phyloP scores from a whole-genome alignment of 1,139 yeast species.

The Taphrina betulina region DNA sequence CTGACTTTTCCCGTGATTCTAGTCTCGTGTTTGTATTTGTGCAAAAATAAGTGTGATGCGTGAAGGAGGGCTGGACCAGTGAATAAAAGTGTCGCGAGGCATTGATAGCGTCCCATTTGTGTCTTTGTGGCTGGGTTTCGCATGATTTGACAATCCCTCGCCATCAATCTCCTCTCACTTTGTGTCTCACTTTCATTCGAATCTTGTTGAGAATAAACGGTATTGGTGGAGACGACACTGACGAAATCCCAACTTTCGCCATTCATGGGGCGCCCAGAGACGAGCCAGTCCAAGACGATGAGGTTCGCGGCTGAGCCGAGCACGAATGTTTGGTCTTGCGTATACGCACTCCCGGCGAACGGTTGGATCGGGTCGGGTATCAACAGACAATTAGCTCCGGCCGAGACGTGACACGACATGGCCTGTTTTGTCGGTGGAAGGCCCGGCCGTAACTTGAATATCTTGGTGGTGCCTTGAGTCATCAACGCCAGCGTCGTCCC shows the following conservation, averaged over 20 bases:
- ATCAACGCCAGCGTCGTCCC: slow-evolving; percentile 24
- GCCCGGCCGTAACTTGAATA: slow-evolving; percentile 26
- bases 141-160: slow-evolving; percentile 19
- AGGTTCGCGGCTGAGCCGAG: slow-evolving; percentile 19
- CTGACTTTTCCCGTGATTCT: slow-evolving; percentile 18
- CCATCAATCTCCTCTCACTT: background rate
- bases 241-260: slow-evolving; percentile 31
- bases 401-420: background rate
- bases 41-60: slow-evolving; percentile 1
- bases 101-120: slow-evolving; percentile 13
- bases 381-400: slow-evolving; percentile 10
- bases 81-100: slow-evolving; percentile 23
- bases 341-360: slow-evolving; percentile 25
- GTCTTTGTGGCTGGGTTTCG: background rate
- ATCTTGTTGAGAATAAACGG: background rate
- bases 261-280: slow-evolving; percentile 31
- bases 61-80: slow-evolving; percentile 7
- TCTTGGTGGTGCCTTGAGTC: slow-evolving; percentile 35
- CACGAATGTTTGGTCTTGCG: slow-evolving; percentile 24
- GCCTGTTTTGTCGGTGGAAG: slow-evolving; percentile 12
- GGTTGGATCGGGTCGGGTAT: slow-evolving; percentile 35
- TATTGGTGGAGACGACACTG: slow-evolving; percentile 22
- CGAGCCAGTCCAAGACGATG: slow-evolving; percentile 32
- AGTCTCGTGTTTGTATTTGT: slow-evolving; percentile 16
- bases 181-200: background rate